Conservation (phyloP, 306 rosid genomes). For the Citrullus colocynthis region DNA sequence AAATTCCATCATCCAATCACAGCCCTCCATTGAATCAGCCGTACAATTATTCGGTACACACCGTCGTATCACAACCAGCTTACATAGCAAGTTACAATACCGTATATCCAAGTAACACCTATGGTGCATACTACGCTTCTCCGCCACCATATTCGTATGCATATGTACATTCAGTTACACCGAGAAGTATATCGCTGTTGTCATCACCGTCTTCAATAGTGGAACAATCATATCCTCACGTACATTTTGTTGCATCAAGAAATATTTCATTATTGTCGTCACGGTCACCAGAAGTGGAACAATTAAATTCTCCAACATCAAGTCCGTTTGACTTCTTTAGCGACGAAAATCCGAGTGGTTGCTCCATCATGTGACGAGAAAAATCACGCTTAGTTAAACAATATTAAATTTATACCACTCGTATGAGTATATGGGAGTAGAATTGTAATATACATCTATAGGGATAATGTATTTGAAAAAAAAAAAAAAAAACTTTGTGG, state of each 20-base stretch:
- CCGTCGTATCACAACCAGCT: conserved; percentile 17
- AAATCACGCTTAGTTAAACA: neutral
- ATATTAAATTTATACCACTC: conserved; percentile 16
- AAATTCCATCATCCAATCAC: conserved; percentile 25
- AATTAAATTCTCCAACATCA: conserved; percentile 6
- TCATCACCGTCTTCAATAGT: neutral
- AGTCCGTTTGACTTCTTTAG: conserved; percentile 48
- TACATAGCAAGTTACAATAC: conserved; percentile 24
- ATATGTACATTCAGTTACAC: conserved; percentile 3
- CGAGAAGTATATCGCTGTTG: neutral
- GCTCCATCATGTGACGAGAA: conserved; percentile 31
- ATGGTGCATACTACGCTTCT: conserved; percentile 32
- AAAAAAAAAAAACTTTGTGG: conserved; percentile 1
- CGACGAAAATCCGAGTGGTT: conserved; percentile 77
- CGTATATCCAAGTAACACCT: conserved; percentile 26
- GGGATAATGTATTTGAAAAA: neutral
- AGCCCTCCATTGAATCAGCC: conserved; percentile 23
- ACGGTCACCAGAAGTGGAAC: conserved; percentile 7
- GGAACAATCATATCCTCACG: conserved; percentile 16
- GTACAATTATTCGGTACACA: conserved; percentile 22
- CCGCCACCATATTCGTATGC: conserved; percentile 25
- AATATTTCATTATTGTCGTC: neutral
- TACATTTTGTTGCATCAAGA: neutral
- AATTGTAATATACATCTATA: conserved; percentile 28
- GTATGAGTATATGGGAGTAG: conserved; percentile 23